Percentiles rank a stretch among this genome's conserved stretches.
Evolutionary conservation across 768 basidiomycete species (phyloP).

Genomic region (Mycena maculata): DNA sequence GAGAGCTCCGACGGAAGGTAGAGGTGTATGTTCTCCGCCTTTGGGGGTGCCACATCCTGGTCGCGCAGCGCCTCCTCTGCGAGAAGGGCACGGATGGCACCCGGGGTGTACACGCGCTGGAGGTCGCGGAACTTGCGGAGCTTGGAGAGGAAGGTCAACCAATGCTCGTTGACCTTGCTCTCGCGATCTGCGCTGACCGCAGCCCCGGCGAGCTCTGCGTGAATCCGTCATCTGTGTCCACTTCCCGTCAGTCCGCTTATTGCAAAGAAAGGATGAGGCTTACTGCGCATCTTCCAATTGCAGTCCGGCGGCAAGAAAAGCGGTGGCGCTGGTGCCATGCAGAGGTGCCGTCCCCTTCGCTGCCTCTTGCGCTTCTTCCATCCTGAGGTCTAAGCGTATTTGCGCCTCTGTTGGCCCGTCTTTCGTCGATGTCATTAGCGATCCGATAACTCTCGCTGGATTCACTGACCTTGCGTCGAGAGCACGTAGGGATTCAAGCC

Average conservation of each 20-base stretch:
- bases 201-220: neutral
- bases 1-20: neutral
- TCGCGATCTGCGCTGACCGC: neutral
- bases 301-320: neutral
- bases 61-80: neutral
- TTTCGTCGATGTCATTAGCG: neutral
- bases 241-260: too few relatives aligned
- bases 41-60: neutral
- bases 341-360: neutral
- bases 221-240: neutral
- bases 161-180: conserved; percentile 24
- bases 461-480: neutral
- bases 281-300: neutral
- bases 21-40: neutral
- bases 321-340: neutral
- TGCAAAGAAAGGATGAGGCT: neutral
- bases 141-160: conserved; percentile 7
- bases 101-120: conserved; percentile 15
- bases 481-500: neutral
- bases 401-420: neutral
- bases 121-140: conserved; percentile 4
- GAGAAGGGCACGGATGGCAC: neutral
- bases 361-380: neutral
- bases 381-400: too few relatives aligned
- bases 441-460: neutral